Base-by-base conservation (phyloP, 176 grass and related monocot genomes). In the Carex pumila region DNA sequence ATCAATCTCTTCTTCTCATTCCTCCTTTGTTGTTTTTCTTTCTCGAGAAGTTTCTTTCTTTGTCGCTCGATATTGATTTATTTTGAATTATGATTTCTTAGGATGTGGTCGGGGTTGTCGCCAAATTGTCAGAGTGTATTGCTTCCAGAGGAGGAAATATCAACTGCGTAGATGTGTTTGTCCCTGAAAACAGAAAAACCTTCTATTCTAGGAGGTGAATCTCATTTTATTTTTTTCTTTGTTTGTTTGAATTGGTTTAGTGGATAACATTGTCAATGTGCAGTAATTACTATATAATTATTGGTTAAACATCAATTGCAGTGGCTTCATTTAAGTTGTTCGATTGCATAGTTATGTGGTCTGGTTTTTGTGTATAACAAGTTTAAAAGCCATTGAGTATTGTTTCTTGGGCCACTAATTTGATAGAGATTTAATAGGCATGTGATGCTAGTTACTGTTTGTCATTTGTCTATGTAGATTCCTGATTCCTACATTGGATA, bases 61-160 rank as follows among this genome's bases (percentile, higher is more conserved):
- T 50, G 47, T 11, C 8, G 9, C 54, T 80, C 10, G 41, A 37
- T 41, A 13, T 15, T 15, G 22, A 53, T 72, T 56, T n/a, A 25
- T 87, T 82, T 65, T 0, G 50, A 18, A 4, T 21, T 30, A 0
- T 30, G 50, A 29, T 31, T 5, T 1, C 3, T 12, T 79, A 97
- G 94, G 94, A 97, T 87, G 11, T 39, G 19, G 86, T 94, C 5
- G 95, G 95, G 34, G 91, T 98, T 72, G 89, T 94, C 7, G 89
- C 92, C 3, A 94, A 87, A 79, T 81, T 98, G 15, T 91, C 92
- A 4, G 92, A 98, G 50, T 93, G 95, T 86, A 98, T 94, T 77
- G 89, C 95, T 65, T 94, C 92, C 18, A 85, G 86, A 60, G 95
- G 95, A 77, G 94, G 94, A 31, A 97, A 92, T 88, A 97, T 97